Conservation (phyloP, 345 rosid genomes). For the Brassica cretica region DNA sequence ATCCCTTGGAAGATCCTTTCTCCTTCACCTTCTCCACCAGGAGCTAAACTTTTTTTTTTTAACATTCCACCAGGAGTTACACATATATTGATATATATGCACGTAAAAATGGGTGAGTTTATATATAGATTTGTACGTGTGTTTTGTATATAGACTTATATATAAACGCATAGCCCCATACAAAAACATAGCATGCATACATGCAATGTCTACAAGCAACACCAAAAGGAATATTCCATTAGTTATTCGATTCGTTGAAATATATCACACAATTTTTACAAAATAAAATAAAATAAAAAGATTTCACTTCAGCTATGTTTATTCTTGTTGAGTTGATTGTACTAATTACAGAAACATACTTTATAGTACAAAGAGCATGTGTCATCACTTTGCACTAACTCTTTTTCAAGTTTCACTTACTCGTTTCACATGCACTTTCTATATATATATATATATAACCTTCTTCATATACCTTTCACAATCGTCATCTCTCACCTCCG, state of each 20-base stretch:
- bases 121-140: neutral
- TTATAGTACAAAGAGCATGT: slow-evolving; percentile 29
- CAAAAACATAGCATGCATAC: neutral
- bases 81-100: neutral
- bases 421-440: slow-evolving; percentile 30
- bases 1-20: slow-evolving; percentile 40
- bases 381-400: slow-evolving; percentile 36
- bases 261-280: neutral
- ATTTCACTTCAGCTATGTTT: neutral
- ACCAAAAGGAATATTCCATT: slow-evolving; percentile 31
- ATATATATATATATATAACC: slow-evolving; percentile 18
- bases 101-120: neutral
- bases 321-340: slow-evolving; percentile 7
- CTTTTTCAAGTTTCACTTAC: slow-evolving; percentile 22
- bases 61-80: neutral
- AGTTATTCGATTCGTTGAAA: slow-evolving; percentile 18
- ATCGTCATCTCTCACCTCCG: slow-evolving; percentile 23
- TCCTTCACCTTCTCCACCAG: slow-evolving; percentile 20
- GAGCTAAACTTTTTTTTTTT: too few relatives aligned
- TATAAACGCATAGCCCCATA: neutral
- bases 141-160: slow-evolving; percentile 3
- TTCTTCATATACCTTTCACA: slow-evolving; percentile 17
- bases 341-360: slow-evolving; percentile 25
- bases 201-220: slow-evolving; percentile 8
- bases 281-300: neutral